phyloP scores from a whole-genome alignment of 148 eudicot genomes.

The Fallopia convolvulus region DNA sequence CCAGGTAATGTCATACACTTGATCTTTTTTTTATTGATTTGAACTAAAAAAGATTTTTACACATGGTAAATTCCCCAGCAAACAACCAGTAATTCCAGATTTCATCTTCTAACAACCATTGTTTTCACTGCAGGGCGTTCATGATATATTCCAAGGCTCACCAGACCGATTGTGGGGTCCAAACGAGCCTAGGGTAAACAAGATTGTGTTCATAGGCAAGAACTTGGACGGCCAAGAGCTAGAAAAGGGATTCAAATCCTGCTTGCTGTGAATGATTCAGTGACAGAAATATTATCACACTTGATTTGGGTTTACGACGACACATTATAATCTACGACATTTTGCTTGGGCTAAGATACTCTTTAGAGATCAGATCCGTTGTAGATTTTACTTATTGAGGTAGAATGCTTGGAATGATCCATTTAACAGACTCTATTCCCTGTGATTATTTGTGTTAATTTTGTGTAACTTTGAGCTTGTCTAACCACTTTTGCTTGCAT shows the following conservation, averaged over 20 bases:
- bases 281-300: not conserved
- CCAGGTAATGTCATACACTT: conserved; percentile 46
- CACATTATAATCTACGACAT: not conserved
- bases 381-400: not conserved
- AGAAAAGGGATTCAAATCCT: conserved; percentile 76
- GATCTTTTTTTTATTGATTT: not conserved
- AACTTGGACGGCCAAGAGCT: conserved; percentile 63
- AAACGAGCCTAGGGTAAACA: conserved; percentile 60
- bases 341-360: not conserved
- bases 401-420: not conserved
- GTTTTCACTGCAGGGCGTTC: conserved; percentile 61
- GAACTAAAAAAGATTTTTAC: not conserved
- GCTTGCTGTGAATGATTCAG: conserved; percentile 32
- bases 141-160: conserved; percentile 98
- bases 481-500: not conserved
- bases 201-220: conserved; percentile 91
- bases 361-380: not conserved
- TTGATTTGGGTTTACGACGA: not conserved
- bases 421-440: not conserved
- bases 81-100: not conserved
- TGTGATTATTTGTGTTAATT: not conserved
- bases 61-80: not conserved
- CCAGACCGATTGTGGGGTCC: conserved; percentile 73
- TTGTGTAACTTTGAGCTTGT: not conserved
- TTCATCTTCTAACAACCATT: not conserved